Conservation (phyloP, 1,284 basidiomycete species). For the Ceratobasidium sp. region DNA sequence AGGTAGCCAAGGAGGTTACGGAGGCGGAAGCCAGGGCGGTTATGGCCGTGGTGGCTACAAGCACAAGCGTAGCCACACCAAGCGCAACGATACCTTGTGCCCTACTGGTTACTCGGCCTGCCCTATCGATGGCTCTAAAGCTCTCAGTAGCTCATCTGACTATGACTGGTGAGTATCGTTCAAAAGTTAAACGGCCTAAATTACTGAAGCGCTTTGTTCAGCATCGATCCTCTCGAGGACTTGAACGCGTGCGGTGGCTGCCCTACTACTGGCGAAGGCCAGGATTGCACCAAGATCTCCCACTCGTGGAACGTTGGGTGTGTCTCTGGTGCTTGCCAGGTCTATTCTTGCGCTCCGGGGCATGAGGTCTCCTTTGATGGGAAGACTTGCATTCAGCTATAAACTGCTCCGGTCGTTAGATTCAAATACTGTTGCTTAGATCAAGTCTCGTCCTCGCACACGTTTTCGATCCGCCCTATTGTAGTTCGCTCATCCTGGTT, state of each 20-base stretch:
- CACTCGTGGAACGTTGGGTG: conserved; percentile 76
- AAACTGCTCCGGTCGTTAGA: conserved; percentile 46
- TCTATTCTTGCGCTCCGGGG: conserved; percentile 68
- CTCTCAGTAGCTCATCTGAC: conserved; percentile 50
- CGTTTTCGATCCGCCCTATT: neutral
- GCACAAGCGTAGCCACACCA: conserved; percentile 52
- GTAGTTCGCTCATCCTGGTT: neutral
- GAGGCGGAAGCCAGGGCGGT: conserved; percentile 53
- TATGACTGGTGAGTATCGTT: conserved; percentile 63
- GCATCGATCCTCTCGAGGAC: conserved; percentile 63
- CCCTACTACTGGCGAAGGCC: conserved; percentile 66
- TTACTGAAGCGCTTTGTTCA: conserved; percentile 1
- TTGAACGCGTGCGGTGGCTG: conserved; percentile 80
- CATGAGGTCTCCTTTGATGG: conserved; percentile 63
- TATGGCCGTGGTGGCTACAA: conserved; percentile 15
- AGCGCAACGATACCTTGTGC: conserved; percentile 61
- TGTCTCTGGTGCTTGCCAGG: conserved; percentile 65
- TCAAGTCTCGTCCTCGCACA: neutral
- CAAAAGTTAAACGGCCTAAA: neutral
- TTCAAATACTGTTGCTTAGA: neutral
- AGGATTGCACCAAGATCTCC: conserved; percentile 74
- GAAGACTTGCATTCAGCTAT: conserved; percentile 64
- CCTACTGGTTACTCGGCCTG: conserved; percentile 69
- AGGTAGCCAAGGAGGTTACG: conserved; percentile 50
- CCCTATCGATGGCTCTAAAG: conserved; percentile 59